Conservation (phyloP, 441 rosid species). For the Iberis amara region DNA sequence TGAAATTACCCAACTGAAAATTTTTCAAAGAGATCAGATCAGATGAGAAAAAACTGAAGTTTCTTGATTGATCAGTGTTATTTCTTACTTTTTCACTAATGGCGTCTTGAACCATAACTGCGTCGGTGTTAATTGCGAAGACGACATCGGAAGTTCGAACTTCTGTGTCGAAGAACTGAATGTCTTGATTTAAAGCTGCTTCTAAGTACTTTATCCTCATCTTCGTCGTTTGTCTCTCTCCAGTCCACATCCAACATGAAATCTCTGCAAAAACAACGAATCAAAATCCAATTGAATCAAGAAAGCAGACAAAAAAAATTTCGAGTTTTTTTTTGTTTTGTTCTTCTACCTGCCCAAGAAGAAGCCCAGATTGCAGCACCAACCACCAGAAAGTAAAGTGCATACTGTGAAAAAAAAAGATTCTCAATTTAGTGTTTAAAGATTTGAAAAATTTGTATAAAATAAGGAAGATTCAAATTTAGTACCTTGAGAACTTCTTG, state of each 20-base stretch:
- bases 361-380: slow-evolving; percentile 99
- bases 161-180: slow-evolving; percentile 89
- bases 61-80: background rate
- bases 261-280: slow-evolving; percentile 47
- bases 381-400: slow-evolving; percentile 90
- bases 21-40: slow-evolving; percentile 24
- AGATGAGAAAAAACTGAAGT: slow-evolving; percentile 18
- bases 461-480: background rate
- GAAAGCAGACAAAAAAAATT: slow-evolving; percentile 1
- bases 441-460: background rate
- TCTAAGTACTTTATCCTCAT: slow-evolving; percentile 97
- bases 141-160: slow-evolving; percentile 95
- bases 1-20: slow-evolving; percentile 87
- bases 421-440: slow-evolving; percentile 5
- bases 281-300: slow-evolving; percentile 17
- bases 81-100: slow-evolving; percentile 84
- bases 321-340: background rate
- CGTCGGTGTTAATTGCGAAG: slow-evolving; percentile 86
- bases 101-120: slow-evolving; percentile 98
- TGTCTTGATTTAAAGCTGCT: slow-evolving; percentile 93
- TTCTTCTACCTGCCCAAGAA: slow-evolving; percentile 89
- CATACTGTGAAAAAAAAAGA: slow-evolving; percentile 54
- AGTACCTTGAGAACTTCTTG: slow-evolving; percentile 90
- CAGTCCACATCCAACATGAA: slow-evolving; percentile 99
- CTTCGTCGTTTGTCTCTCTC: slow-evolving; percentile 94